Percentiles rank a stretch among this genome's conserved stretches.
Evolutionary conservation across 1,139 yeast genomes (phyloP).

Genomic region (Scheffersomyces stambukii): DNA sequence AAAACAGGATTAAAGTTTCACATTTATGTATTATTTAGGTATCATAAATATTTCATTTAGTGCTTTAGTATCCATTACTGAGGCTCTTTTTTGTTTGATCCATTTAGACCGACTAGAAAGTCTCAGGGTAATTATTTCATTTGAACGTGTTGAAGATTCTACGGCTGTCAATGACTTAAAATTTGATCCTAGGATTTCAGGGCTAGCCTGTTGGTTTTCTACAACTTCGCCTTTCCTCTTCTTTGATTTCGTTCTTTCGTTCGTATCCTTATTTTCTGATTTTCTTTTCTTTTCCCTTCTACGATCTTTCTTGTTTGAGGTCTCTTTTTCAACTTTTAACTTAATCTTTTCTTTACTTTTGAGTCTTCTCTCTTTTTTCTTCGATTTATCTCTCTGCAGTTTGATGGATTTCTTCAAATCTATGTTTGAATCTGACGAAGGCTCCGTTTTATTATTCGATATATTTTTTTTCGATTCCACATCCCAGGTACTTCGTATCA

Average conservation of each 20-base stretch:
- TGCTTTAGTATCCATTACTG: constrained; percentile 84
- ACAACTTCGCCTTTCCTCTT: constrained; percentile 18
- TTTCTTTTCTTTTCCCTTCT: constrained; percentile 19
- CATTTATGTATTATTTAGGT: constrained; percentile 28
- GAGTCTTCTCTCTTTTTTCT: constrained; percentile 11
- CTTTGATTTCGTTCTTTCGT: constrained; percentile 23
- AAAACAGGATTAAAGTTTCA: too few relatives aligned
- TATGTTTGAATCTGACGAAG: constrained; percentile 8
- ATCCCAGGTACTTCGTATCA: constrained; percentile 81
- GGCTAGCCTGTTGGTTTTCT: constrained; percentile 23
- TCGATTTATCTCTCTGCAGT: constrained; percentile 10
- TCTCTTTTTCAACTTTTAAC: constrained; percentile 20
- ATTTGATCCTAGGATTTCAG: constrained; percentile 24
- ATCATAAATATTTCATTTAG: constrained; percentile 92
- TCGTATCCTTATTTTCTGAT: constrained; percentile 20
- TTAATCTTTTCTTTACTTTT: constrained; percentile 18
- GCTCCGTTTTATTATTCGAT: constrained; percentile 10
- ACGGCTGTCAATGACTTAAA: constrained; percentile 11
- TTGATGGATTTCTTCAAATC: constrained; percentile 1
- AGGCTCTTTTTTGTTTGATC: constrained; percentile 85
- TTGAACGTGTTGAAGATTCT: constrained; percentile 7
- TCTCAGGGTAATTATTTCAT: constrained; percentile 59
- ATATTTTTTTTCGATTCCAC: constrained; percentile 44
- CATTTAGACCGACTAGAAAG: constrained; percentile 79
- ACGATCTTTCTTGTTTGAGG: constrained; percentile 18